A percentile compares a stretch with the other conserved stretches of the same genome.
These are phyloP conservation scores for Crithidia expoeki DNA, from an alignment of 208 protist genomes.

Conservation along the genomic window DNA sequence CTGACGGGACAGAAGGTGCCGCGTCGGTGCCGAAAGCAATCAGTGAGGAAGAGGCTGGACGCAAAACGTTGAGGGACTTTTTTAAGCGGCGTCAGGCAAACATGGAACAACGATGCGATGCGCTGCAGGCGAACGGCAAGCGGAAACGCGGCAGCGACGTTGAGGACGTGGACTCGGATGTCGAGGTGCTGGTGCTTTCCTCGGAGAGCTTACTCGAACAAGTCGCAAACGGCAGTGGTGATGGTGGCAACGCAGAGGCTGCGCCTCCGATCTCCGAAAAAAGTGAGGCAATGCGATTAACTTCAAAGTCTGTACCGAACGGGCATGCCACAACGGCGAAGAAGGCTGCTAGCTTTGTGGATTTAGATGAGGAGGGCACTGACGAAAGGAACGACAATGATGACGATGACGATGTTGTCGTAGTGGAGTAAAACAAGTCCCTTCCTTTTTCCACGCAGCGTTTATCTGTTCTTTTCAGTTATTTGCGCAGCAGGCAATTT, in stretches of 20 bases:
- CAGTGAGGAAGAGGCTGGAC: constrained; percentile 4
- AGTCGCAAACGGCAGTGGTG: background rate
- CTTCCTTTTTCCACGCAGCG: background rate
- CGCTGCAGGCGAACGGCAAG: background rate
- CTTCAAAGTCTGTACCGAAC: background rate
- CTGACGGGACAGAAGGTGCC: constrained; percentile 6
- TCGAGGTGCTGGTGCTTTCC: constrained; percentile 18
- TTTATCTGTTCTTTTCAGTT: constrained; percentile 9
- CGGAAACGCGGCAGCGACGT: constrained; percentile 1
- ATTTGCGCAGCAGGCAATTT: background rate
- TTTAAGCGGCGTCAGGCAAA: constrained; percentile 18
- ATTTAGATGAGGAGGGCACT: constrained; percentile 1
- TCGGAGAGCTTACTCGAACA: constrained; percentile 11
- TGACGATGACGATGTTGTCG: constrained; percentile 31
- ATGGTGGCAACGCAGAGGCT: background rate
- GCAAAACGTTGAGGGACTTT: constrained; percentile 27
- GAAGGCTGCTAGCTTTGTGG: background rate
- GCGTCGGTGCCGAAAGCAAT: background rate
- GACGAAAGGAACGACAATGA: constrained; percentile 4
- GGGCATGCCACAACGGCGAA: background rate
- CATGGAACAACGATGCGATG: background rate
- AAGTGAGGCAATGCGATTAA: background rate
- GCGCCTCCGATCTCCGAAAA: background rate
- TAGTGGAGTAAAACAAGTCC: constrained; percentile 19
- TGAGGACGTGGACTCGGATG: constrained; percentile 5